Base-by-base conservation (phyloP, 352 stramenopile genomes). In the Pythium folliculosum region DNA sequence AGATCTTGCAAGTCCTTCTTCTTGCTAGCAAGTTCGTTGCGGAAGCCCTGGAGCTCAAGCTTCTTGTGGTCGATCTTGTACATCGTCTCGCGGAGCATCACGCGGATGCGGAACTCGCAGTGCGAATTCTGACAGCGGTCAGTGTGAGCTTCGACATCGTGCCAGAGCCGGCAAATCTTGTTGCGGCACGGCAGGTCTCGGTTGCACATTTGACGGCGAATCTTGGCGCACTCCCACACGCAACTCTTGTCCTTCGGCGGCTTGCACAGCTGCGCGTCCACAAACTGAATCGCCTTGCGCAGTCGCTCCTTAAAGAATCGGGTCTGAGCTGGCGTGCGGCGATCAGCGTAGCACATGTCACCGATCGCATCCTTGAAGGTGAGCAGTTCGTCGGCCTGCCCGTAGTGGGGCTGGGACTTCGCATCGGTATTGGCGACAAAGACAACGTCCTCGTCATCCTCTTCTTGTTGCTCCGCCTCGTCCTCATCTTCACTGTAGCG, bases 281-380 rank as follows among this genome's bases (percentile, higher is more conserved):
- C 82, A 63, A 91, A 88, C 64, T 86, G 45, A 38, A 91, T 89
- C 19, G 82, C 76, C 68, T 85, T 84, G 48, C 80, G 77, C 23
- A 91, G 62, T 44, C 80, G 73, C 9, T 88, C 77, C 63, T 92
- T 92, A 49, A 92, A 90, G 59, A 90, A 92, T 63, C 76, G 77
- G 25, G 77, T 89, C 61, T 88, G 77, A 27, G 65, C 70, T 3
- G 68, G 65, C 1, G 78, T 80, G 48, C 84, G 84, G 14, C 77
- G 72, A 10, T 89, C 81, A 7, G 72, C 66, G 47, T 87, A 92
- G 67, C 84, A 89, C 70, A 90, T 68, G 25, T 90, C 80, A 0
- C 84, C 80, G 61, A 92, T 86, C 9, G 78, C 70, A 61, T 92
- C 81, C 63, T 89, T 80, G 47, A 91, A 91, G 12, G 70, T 76